Conservation (phyloP, 2,329 filamentous ascomycete species). For the Orbilia javanica region DNA sequence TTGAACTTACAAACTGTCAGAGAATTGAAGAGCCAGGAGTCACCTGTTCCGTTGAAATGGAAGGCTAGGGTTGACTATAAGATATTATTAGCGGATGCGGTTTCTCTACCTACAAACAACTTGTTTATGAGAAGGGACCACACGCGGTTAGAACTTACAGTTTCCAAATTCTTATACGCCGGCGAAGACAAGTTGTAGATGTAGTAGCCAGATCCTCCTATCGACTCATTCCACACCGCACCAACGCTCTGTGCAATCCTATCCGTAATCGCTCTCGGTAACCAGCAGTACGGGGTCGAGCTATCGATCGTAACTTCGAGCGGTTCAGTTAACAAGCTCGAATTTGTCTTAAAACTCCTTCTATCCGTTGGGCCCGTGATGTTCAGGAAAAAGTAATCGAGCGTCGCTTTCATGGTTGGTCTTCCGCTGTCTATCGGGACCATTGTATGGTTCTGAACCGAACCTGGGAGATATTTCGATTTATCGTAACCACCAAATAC, state of each 20-base stretch:
- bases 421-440: constrained; percentile 4
- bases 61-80: constrained; percentile 46
- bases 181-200: constrained; percentile 41
- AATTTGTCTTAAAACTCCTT: constrained; percentile 36
- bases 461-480: constrained; percentile 40
- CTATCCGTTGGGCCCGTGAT: constrained; percentile 45
- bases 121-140: not conserved
- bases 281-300: constrained; percentile 48
- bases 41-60: constrained; percentile 35
- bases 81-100: not conserved
- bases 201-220: constrained; percentile 44
- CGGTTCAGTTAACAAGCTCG: constrained; percentile 29
- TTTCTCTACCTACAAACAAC: not conserved
- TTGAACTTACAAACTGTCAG: constrained; percentile 39
- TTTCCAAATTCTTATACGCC: constrained; percentile 38
- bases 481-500: constrained; percentile 53
- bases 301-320: constrained; percentile 49
- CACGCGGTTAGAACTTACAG: constrained; percentile 8
- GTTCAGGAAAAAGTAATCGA: constrained; percentile 46
- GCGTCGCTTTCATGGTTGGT: constrained; percentile 35
- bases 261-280: constrained; percentile 39
- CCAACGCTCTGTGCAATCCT: constrained; percentile 51
- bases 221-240: constrained; percentile 45
- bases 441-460: constrained; percentile 48
- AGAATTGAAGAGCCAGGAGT: constrained; percentile 53